phyloP scores from a whole-genome alignment of 2,329 filamentous ascomycete genomes.

The Nemania abortiva region DNA sequence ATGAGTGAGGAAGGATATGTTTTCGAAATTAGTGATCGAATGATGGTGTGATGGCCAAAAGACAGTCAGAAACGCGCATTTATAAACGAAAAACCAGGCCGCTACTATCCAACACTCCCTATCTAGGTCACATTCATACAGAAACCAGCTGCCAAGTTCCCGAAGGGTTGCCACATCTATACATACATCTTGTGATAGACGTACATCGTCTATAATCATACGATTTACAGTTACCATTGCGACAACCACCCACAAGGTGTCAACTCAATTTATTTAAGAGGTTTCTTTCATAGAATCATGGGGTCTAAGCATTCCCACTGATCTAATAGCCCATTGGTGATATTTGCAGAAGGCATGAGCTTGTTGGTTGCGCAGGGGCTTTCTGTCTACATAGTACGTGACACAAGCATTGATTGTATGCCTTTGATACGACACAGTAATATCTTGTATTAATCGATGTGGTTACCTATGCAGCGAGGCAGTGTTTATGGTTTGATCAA shows the following conservation, averaged over 20 bases:
- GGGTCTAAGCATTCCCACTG: neutral
- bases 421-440: neutral
- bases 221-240: neutral
- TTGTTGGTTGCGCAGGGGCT: neutral
- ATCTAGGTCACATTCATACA: neutral
- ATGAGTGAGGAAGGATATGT: neutral
- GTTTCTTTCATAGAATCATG: neutral
- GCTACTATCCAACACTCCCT: neutral
- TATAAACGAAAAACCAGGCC: neutral
- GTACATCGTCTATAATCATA: neutral
- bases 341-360: neutral
- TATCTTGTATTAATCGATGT: neutral
- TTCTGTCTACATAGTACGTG: neutral
- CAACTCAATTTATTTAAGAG: neutral
- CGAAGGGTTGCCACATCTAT: neutral
- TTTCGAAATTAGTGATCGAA: neutral
- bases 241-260: neutral
- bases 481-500: neutral
- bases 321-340: neutral
- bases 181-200: neutral
- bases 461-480: neutral
- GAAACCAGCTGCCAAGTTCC: neutral
- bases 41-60: neutral
- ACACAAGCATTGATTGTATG: neutral
- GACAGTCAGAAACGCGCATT: neutral